A percentile compares a stretch with the other conserved stretches of the same genome.
Evolutionary conservation across 345 rosid species (phyloP).

Genomic region (Salix suchowensis): DNA sequence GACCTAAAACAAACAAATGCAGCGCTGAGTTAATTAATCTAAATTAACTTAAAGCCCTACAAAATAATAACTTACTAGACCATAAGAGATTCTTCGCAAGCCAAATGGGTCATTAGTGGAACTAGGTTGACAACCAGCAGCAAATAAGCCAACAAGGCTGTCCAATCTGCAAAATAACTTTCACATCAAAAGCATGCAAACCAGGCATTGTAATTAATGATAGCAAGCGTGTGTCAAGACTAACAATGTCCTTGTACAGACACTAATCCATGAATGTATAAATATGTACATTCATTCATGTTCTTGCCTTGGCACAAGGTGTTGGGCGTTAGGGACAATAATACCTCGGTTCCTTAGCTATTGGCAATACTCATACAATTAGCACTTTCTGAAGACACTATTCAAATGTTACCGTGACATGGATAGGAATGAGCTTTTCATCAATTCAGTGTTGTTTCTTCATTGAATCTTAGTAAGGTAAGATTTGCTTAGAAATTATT

Average conservation of each 20-base stretch:
- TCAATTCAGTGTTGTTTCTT: neutral
- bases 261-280: neutral
- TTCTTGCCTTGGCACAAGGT: neutral
- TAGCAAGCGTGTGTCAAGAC: neutral
- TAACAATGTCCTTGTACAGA: neutral
- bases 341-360: neutral
- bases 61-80: slow-evolving; percentile 57
- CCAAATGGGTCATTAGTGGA: slow-evolving; percentile 95
- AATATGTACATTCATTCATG: neutral
- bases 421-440: neutral
- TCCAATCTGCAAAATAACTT: slow-evolving; percentile 56
- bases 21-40: slow-evolving; percentile 7
- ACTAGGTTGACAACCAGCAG: slow-evolving; percentile 97
- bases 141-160: slow-evolving; percentile 90
- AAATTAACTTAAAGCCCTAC: neutral
- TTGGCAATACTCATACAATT: neutral
- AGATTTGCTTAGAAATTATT: too few species aligned
- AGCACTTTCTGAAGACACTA: neutral
- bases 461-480: neutral
- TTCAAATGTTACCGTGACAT: neutral
- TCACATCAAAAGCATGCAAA: slow-evolving; percentile 11
- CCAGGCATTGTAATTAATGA: neutral
- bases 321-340: neutral
- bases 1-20: slow-evolving; percentile 44
- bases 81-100: slow-evolving; percentile 87